Evolutionary conservation across 2,329 filamentous ascomycete species (phyloP), one percentile per base, ranked within the genome.

Genomic region (Scedosporium boydii): DNA sequence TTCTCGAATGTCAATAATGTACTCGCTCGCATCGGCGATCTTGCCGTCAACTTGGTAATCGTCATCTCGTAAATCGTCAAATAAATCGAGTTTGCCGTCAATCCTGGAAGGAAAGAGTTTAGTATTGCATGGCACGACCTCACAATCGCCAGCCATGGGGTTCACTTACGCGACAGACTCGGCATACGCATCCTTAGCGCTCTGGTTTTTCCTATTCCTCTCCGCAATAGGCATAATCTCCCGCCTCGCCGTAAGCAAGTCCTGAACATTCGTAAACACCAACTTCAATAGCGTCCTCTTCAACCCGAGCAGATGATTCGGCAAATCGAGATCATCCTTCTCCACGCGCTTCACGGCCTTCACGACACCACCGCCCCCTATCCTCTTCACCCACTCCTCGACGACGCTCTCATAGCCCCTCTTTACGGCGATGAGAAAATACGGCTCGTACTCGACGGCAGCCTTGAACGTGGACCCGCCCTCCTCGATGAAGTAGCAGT

Each of bases 151-250:
- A 6, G 23, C 23, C 23, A 3, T 23, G 23, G 3, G 23, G 23
- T 34, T 34, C 62, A 80, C 85, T 74, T 74, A 93, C 90, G 87
- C 89, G 65, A 91, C 91, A 70, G 98, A 92, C 79, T 99, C 95
- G 51, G 93, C 93, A 79, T 99, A 99, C 67, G 93, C 93, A 79
- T 99, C 95, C 89, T 98, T 96, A 60, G 93, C 91, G 78, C 91
- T 92, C 82, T 96, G 88, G 68, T 91, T 93, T 77, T 95, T 96
- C 79, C 90, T 96, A 73, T 99, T 99, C 78, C 91, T 96, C 77
- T 97, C 92, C 14, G 93, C 95, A 72, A 99, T 84, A 0, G 95
- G 95, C 80, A 91, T 87, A 56, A 99, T 86, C 58, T 89, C 87
- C 70, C 86, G 90, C 67, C 93, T 84, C 56, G 93, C 92, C n/a